Conservation (phyloP, 495 filamentous ascomycete genomes). For the Aspergillus sparsus region DNA sequence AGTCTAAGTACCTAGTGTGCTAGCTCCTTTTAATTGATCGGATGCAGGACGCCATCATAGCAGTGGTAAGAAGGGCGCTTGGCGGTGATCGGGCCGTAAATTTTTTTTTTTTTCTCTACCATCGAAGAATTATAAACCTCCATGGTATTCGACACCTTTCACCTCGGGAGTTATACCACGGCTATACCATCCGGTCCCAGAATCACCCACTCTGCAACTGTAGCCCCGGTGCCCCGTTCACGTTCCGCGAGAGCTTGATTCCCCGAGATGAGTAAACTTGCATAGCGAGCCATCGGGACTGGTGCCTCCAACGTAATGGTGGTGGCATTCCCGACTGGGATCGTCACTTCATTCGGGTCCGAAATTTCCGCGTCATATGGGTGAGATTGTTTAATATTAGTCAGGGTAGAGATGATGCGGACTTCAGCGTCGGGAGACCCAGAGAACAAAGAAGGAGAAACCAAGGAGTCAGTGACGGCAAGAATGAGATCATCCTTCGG, state of each 20-base stretch:
- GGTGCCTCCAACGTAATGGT: constrained; percentile 40
- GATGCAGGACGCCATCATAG: too few relatives aligned
- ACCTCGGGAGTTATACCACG: too few relatives aligned
- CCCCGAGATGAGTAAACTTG: constrained; percentile 48
- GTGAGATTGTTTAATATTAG: constrained; percentile 36
- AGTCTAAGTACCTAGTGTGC: too few relatives aligned
- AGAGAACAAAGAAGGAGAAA: too few relatives aligned
- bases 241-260: constrained; percentile 46
- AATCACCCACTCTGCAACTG: constrained; percentile 73
- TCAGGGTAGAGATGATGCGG: constrained; percentile 24
- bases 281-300: constrained; percentile 41
- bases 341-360: constrained; percentile 34
- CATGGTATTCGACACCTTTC: too few relatives aligned
- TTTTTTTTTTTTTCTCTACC: too few relatives aligned
- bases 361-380: constrained; percentile 36
- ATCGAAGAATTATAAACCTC: too few relatives aligned
- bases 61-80: too few relatives aligned
- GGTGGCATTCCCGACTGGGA: constrained; percentile 50
- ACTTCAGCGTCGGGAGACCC: constrained; percentile 17
- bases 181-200: constrained; percentile 31
- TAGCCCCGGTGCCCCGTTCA: constrained; percentile 57
- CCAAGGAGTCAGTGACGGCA: constrained; percentile 2
- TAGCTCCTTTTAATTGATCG: too few relatives aligned
- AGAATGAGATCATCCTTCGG: constrained; percentile 15
- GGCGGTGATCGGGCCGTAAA: too few relatives aligned